Conservation (phyloP, 768 basidiomycete genomes). For the Gloeopeniophorella convolvens region DNA sequence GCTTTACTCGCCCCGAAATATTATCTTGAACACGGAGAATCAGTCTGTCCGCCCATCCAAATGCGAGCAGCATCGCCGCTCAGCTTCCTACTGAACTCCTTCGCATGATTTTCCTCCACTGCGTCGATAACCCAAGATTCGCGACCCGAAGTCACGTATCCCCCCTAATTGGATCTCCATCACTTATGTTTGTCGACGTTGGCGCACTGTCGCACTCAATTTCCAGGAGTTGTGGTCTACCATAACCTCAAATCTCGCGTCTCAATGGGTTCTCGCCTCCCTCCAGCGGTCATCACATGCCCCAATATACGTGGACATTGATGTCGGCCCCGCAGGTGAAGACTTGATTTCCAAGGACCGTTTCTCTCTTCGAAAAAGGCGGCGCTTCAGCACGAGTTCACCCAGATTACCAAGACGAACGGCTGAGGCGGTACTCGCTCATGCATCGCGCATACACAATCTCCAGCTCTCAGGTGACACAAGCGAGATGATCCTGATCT, state of each 20-base stretch:
- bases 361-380: not conserved
- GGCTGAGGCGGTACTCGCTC: not conserved
- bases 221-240: constrained; percentile 2
- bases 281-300: constrained; percentile 1
- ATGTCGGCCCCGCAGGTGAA: not conserved
- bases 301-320: not conserved
- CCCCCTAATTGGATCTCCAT: constrained; percentile 1
- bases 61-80: not conserved
- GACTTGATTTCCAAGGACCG: not conserved
- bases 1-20: no score
- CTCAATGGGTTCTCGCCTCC: not conserved
- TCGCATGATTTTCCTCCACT: not conserved
- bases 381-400: not conserved
- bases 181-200: constrained; percentile 4
- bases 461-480: not conserved
- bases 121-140: not conserved
- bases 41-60: not conserved
- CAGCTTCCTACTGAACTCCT: constrained; percentile 1
- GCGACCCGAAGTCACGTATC: not conserved
- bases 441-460: not conserved
- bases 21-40: not conserved
- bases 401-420: not conserved
- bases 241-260: constrained; percentile 1
- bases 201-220: not conserved
- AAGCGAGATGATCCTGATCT: not conserved